Base-by-base conservation (phyloP, 2,329 filamentous ascomycete genomes). In the Penicillium crustosum region DNA sequence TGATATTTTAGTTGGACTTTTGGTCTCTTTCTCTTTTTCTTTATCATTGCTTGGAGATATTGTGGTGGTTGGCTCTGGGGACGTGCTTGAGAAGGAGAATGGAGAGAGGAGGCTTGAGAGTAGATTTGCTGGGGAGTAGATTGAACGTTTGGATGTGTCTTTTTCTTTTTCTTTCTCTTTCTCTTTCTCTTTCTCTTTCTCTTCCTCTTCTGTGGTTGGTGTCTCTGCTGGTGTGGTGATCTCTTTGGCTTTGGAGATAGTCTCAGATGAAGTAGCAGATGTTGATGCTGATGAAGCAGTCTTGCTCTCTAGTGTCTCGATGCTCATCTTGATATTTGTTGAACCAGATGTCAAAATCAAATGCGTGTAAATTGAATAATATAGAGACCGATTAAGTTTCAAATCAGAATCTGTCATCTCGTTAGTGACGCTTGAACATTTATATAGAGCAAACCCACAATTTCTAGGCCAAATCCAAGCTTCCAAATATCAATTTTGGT, bases 71-170 rank as follows among this genome's bases (percentile, higher is more conserved):
- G 27, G 27, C 15, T 42, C 27, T 33, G 57, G 7, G 4, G 64
- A 50, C 6, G 59, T 49, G 35, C 9, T 4, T 6, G 36, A 50
- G 21, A 50, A 61, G 25, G 56, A 58, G 31, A 64, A 56, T 6
- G 58, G 58, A 10, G 58, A 61, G 38, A 52, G 59, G 9, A 61
- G 42, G 8, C 50, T 53, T 35, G 53, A 39, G 47, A 64, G 42
- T 9, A 63, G 39, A 17, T 53, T 49, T 48, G 39, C 21, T 42
- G 53, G 42, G 13, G 53, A 41, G 6, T 49, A 33, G 7, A 13
- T 39, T 41, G 54, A 45, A 15, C 31, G 2, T 23, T 25, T 52
- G 27, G 35, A 23, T 47, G 15, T 45, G 36, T 44, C 25, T 21
- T 25, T 36, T 8, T 23, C 49, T 29, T 57, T 45, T 10, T 36